Base-by-base conservation (phyloP, 1,139 yeast genomes). In the Pichia sp. region DNA sequence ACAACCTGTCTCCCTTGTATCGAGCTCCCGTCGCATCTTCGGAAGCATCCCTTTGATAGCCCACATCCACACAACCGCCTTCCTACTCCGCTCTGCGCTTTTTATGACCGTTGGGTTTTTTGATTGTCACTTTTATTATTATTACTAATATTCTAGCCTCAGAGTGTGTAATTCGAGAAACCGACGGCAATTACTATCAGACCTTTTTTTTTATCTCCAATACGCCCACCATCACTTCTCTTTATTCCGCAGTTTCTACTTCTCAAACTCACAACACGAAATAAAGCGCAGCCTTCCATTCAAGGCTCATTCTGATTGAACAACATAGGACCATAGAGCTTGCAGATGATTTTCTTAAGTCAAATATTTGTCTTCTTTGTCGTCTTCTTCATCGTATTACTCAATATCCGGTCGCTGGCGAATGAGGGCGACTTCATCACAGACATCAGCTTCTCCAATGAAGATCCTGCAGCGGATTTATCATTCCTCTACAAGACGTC, bases 371-470 rank as follows among this genome's bases (percentile, higher is more conserved):
- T 52, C 6, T 31, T 55, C 13, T 21, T 51, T 8, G 25, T 58
- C 10, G 37, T 54, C 10, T 26, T 51, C 13, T 42, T 50, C 36
- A 22, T 57, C 19, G 23, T 56, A 18, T 23, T 56, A 4, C 10
- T 44, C 21, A 54, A 56, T 26, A 31, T 56, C 3, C 39, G 44
- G 4, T 55, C 58, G 4, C 18, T 56, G 6, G 37, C 40, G 2
- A 45, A 47, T n/a, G 41, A 48, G 9, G 39, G 36, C 21, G 25
- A 44, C 13, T 25, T 44, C 18, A 44, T 22, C 18, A 18, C 41
- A 34, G 41, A 34, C 18, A 10, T 31, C 21, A 21, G 12, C 16
- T 12, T 47, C 8, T 9, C 26, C 18, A 19, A 21, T 12, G 23
- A 36, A 13, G 30, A 34, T 4, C 37, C 40, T 10, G 13, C n/a